Conservation (phyloP, 768 basidiomycete species). For the Rhizopogon sp. region DNA sequence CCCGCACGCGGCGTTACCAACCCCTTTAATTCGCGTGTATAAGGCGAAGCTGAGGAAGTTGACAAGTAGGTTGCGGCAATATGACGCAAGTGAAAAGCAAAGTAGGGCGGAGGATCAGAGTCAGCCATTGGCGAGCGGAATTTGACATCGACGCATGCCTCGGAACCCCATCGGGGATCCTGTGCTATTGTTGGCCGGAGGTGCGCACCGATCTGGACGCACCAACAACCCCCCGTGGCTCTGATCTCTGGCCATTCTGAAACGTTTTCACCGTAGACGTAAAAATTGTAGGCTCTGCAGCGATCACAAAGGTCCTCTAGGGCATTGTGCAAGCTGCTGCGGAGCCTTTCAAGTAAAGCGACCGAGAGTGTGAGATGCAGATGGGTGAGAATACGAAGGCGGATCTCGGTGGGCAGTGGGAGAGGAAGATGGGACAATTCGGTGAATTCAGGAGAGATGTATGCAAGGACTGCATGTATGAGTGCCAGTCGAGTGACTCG, state of each 20-base stretch:
- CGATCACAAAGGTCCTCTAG: constrained; percentile 38
- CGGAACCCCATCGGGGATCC: not conserved
- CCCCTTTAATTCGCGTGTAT: constrained; percentile 16
- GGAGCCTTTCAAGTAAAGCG: constrained; percentile 37
- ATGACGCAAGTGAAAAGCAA: constrained; percentile 32
- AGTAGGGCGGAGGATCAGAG: constrained; percentile 26
- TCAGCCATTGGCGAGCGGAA: constrained; percentile 29
- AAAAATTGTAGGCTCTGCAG: constrained; percentile 46
- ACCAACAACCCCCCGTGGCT: constrained; percentile 41
- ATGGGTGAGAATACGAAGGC: constrained; percentile 45
- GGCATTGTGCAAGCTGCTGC: constrained; percentile 29
- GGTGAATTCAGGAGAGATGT: constrained; percentile 40
- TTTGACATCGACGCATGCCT: constrained; percentile 14
- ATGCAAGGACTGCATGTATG: constrained; percentile 48
- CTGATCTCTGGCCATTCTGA: constrained; percentile 52
- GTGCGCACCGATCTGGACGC: constrained; percentile 22
- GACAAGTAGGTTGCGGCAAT: constrained; percentile 47
- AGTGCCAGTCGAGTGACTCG: constrained; percentile 39
- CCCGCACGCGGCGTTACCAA: constrained; percentile 9
- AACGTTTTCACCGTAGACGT: constrained; percentile 48
- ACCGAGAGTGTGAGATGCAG: constrained; percentile 39
- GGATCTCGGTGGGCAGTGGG: constrained; percentile 45
- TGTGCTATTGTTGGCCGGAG: constrained; percentile 2
- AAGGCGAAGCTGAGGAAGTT: constrained; percentile 26
- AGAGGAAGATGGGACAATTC: constrained; percentile 20